These are phyloP conservation scores for Triglochin maritima DNA, from an alignment of 106 monocot species.

Conservation along the genomic window DNA sequence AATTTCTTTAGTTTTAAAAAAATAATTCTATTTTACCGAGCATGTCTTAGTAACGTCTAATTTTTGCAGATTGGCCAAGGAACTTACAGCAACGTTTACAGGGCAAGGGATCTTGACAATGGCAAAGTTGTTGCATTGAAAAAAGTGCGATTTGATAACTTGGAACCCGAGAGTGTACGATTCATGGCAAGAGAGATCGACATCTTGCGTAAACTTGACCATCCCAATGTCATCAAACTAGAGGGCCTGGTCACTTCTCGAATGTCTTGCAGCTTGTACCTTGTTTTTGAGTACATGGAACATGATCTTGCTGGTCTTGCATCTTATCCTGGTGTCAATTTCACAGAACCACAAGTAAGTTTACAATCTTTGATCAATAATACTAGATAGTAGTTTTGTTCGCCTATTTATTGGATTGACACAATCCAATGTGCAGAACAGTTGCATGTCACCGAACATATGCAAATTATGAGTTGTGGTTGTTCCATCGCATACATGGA, in stretches of 20 bases:
- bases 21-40: no score
- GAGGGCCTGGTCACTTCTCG: constrained; percentile 52
- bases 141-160: constrained; percentile 46
- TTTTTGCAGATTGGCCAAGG: constrained; percentile 54
- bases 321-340: constrained; percentile 23
- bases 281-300: constrained; percentile 32
- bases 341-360: constrained; percentile 26
- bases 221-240: constrained; percentile 49
- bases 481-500: no score
- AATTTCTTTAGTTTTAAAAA: no score
- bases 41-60: not conserved
- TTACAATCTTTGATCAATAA: not conserved
- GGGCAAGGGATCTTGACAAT: constrained; percentile 47
- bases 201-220: constrained; percentile 47
- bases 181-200: constrained; percentile 66
- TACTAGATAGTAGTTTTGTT: not conserved
- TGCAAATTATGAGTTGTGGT: no score
- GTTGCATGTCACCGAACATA: no score
- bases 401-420: not conserved
- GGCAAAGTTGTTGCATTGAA: constrained; percentile 58
- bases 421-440: not conserved
- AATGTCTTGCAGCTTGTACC: constrained; percentile 49
- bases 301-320: constrained; percentile 30
- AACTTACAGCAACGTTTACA: constrained; percentile 62
- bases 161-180: constrained; percentile 57